Percentiles rank a stretch among this genome's conserved stretches.
These are phyloP conservation scores for Nicotiana benthamiana DNA, from an alignment of 257 asterid genomes.

Conservation along the genomic window DNA sequence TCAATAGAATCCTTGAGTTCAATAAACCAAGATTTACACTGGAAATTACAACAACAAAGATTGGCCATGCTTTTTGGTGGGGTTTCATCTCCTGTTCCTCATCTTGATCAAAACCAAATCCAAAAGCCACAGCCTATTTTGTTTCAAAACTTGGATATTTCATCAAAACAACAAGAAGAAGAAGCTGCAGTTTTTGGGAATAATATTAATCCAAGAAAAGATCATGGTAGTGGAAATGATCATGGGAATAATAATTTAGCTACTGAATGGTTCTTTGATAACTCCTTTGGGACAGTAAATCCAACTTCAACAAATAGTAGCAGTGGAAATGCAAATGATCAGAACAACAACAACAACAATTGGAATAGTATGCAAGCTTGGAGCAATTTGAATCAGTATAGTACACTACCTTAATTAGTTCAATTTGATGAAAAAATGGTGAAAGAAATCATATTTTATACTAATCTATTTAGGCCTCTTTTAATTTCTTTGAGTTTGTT, in stretches of 20 bases:
- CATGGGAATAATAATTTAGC: slow-evolving; percentile 29
- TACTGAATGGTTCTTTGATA: slow-evolving; percentile 71
- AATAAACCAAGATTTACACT: slow-evolving; percentile 82
- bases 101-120: slow-evolving; percentile 6
- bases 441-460: neutral
- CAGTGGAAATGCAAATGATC: slow-evolving; percentile 14
- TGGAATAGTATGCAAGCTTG: slow-evolving; percentile 66
- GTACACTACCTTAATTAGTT: slow-evolving; percentile 31
- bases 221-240: slow-evolving; percentile 3
- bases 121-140: slow-evolving; percentile 60
- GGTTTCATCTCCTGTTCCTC: slow-evolving; percentile 10
- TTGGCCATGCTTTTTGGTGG: slow-evolving; percentile 49
- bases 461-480: neutral
- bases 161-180: slow-evolving; percentile 16
- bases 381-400: slow-evolving; percentile 47
- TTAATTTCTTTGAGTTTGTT: neutral
- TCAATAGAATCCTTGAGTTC: slow-evolving; percentile 78
- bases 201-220: slow-evolving; percentile 25
- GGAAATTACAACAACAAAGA: slow-evolving; percentile 82
- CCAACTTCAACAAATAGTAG: slow-evolving; percentile 29
- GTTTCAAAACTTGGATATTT: slow-evolving; percentile 52
- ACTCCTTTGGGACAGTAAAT: slow-evolving; percentile 22
- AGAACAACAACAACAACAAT: slow-evolving; percentile 19
- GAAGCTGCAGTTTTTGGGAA: neutral
- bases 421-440: neutral